Conservation (phyloP, 805 yeast species). For the Metschnikowia amazonensis region DNA sequence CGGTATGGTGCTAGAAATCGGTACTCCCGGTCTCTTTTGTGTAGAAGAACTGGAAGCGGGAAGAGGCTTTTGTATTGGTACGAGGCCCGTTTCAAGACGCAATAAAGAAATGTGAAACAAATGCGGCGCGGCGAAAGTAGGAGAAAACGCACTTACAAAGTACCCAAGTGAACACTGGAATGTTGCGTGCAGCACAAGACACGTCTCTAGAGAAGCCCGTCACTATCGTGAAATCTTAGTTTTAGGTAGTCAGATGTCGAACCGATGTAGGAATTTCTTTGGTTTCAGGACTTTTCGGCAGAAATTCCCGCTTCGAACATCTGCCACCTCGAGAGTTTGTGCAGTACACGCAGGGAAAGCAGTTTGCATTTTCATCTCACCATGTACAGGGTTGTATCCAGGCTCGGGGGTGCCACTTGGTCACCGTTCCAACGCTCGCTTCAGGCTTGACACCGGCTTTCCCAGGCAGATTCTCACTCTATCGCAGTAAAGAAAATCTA, state of each 20-base stretch:
- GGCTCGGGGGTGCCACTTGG: background rate
- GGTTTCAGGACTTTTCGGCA: background rate
- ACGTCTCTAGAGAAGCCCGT: background rate
- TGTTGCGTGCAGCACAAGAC: background rate
- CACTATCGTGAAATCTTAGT: background rate
- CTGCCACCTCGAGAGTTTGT: background rate
- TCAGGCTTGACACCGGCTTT: background rate
- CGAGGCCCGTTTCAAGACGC: slow-evolving; percentile 6
- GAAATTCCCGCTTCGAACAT: slow-evolving; percentile 5
- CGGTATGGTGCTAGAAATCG: background rate
- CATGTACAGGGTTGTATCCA: slow-evolving; percentile 1
- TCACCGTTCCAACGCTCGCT: background rate
- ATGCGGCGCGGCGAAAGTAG: slow-evolving; percentile 4
- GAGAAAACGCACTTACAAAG: slow-evolving; percentile 2
- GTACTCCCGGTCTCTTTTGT: slow-evolving; percentile 2
- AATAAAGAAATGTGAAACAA: slow-evolving; percentile 7
- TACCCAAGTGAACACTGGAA: background rate
- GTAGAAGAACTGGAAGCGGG: background rate
- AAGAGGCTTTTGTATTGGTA: slow-evolving; percentile 4
- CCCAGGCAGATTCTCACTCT: background rate
- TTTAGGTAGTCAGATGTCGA: background rate
- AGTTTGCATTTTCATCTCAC: background rate
- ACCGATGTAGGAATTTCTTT: background rate
- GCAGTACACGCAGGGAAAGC: slow-evolving; percentile 3
- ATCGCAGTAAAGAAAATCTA: background rate